Base-by-base conservation (phyloP, 108 stramenopile genomes). In the Skeletonema potamos region DNA sequence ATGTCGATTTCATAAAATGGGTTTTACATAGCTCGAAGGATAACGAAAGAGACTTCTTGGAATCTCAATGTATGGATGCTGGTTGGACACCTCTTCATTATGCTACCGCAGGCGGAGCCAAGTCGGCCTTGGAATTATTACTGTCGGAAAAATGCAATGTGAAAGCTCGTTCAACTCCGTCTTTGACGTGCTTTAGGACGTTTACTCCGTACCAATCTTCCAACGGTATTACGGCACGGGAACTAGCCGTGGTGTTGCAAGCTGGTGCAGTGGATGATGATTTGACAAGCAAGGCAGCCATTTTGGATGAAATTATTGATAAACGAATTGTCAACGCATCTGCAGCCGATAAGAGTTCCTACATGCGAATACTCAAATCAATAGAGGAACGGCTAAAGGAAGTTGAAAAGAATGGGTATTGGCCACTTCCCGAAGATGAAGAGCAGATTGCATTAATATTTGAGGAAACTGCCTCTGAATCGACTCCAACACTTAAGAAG, bases 21-120 rank as follows among this genome's bases (percentile, higher is more conserved):
- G 46, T 72, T 1, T 55, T 20, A 68, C 27, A 73, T 18, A 18
- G 44, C 46, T 7, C 22, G 3, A 68, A 56, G 12, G 34, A 57
- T 27, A 44, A 62, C 29, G 77, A 67, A 11, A 37, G 56, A 41
- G 55, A 48, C 10, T 77, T 66, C 54, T 37, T 89, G 48, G 79
- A 89, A 69, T 34, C 43, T 24, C 68, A 74, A 4, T 93, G 92
- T 62, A 29, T 70, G n/a, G 92, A 93, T 51, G 90, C 84, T 27
- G 93, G 93, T 12, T 94, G 85, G 86, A 76, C 86, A 27, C 83
- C 89, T n/a, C 60, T 91, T 30, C 89, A 91, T 78, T 94, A 94
- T 72, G 90, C 93, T 6, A 76, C 72, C 11, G 74, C 85, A 18
- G 82, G 85, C 0, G 90, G 90, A 32, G 85, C 86, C n/a, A 59